Evolutionary conservation across 176 grass and related monocot species (phyloP).

Genomic region (Chrysopogon serrulatus): DNA sequence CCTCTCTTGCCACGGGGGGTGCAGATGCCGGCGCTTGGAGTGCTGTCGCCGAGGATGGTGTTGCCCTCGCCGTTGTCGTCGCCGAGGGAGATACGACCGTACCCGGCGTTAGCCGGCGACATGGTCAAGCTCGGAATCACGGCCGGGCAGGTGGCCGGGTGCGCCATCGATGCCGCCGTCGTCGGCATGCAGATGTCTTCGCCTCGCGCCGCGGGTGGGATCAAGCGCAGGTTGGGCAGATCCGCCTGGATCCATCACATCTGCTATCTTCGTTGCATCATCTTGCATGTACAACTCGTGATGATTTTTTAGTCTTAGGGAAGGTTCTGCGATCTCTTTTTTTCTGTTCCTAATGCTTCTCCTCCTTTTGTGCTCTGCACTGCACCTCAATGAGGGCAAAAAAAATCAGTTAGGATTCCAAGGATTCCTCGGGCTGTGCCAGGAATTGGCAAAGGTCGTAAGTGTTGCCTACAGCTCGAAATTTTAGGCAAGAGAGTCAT

Average conservation of each 20-base stretch:
- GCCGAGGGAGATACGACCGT: conserved; percentile 46
- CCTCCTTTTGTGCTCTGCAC: conserved; percentile 16
- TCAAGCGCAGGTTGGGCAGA: conserved; percentile 76
- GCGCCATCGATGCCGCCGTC: conserved; percentile 37
- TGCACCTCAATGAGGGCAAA: too few species aligned
- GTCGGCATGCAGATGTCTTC: conserved; percentile 73
- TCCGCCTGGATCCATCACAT: conserved; percentile 19
- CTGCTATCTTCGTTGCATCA: not conserved
- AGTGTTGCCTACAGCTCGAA: conserved; percentile 51
- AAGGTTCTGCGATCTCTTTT: not conserved
- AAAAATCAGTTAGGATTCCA: too few species aligned
- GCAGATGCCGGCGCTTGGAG: conserved; percentile 30
- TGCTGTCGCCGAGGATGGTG: conserved; percentile 27
- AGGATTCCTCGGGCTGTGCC: conserved; percentile 29
- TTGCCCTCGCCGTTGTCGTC: conserved; percentile 43
- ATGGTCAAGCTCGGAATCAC: conserved; percentile 50
- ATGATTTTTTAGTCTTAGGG: not conserved
- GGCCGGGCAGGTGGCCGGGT: conserved; percentile 31
- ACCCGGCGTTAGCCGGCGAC: conserved; percentile 30
- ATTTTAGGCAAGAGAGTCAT: conserved; percentile 36
- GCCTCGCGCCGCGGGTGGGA: conserved; percentile 32
- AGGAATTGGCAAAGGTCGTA: conserved; percentile 30
- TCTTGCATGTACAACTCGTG: not conserved
- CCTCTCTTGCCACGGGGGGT: conserved; percentile 41
- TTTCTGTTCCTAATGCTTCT: not conserved